These are phyloP conservation scores for Inga laurina DNA, from an alignment of 306 rosid species.

Conservation along the genomic window DNA sequence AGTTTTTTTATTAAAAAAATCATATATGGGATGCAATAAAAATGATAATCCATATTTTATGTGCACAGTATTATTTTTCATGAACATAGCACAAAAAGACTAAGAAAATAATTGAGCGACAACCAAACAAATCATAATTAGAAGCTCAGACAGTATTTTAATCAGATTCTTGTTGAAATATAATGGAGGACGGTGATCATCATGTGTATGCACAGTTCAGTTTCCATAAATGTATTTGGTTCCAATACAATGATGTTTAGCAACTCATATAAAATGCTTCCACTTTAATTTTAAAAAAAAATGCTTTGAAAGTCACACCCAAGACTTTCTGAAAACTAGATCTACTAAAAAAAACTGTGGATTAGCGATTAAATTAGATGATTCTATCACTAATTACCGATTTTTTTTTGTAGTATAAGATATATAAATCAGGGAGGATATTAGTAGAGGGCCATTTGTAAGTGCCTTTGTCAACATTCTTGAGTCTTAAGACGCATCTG, in stretches of 20 bases:
- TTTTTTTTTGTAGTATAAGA: no score
- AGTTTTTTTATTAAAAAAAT: no score
- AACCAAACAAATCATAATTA: background rate
- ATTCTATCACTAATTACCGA: no score
- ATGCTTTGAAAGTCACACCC: background rate
- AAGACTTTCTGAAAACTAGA: no score
- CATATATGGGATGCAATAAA: background rate
- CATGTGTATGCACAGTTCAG: background rate
- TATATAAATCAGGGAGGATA: no score
- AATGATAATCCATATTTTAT: background rate
- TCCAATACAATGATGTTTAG: background rate
- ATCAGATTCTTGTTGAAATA: background rate
- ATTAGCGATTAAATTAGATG: no score
- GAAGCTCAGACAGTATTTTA: background rate
- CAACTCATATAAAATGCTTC: background rate
- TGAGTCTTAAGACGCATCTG: no score
- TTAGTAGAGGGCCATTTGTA: no score
- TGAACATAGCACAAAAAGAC: background rate
- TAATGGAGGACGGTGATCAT: background rate
- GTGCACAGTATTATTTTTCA: background rate
- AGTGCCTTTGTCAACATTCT: no score
- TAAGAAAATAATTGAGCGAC: background rate
- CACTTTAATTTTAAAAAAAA: background rate
- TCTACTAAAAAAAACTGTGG: no score
- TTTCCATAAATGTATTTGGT: background rate